These are phyloP conservation scores for Prunella vulgaris DNA, from an alignment of 257 asterid species.

Conservation along the genomic window DNA sequence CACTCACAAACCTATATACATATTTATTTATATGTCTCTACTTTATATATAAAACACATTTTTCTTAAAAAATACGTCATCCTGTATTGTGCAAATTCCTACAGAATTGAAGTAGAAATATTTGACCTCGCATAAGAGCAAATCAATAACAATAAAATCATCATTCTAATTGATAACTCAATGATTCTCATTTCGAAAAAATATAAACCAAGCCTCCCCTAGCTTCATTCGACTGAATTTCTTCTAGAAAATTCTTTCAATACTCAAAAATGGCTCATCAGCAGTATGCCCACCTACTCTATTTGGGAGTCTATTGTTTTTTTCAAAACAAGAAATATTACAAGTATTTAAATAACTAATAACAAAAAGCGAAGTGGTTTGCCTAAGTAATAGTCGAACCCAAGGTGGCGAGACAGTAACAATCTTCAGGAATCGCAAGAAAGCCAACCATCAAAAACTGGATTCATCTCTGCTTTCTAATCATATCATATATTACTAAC, in stretches of 20 bases:
- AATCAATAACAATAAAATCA: too few relatives aligned
- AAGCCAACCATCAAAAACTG: slow-evolving; percentile 37
- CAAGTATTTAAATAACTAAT: slow-evolving; percentile 29
- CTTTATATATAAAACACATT: too few relatives aligned
- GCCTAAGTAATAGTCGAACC: slow-evolving; percentile 5
- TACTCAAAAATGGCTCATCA: slow-evolving; percentile 34
- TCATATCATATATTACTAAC: slow-evolving; percentile 6
- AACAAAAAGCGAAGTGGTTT: slow-evolving; percentile 14
- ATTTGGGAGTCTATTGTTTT: background rate
- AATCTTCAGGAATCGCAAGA: slow-evolving; percentile 20
- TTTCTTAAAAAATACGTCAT: too few relatives aligned
- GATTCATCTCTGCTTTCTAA: slow-evolving; percentile 32
- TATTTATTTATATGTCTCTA: too few relatives aligned
- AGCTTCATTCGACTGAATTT: background rate
- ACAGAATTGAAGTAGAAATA: too few relatives aligned
- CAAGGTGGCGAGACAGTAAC: slow-evolving; percentile 11
- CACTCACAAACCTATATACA: too few relatives aligned
- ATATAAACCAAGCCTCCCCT: background rate
- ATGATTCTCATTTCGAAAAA: background rate
- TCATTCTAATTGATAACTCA: background rate
- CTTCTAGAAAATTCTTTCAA: slow-evolving; percentile 28
- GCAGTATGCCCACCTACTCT: slow-evolving; percentile 17
- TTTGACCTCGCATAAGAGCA: background rate
- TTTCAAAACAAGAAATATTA: slow-evolving; percentile 14
- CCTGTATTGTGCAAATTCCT: too few relatives aligned